These are phyloP conservation scores for Physcomitrellopsis africana DNA, from an alignment of 225 moss, liverwort and hornwort genomes.

Conservation along the genomic window DNA sequence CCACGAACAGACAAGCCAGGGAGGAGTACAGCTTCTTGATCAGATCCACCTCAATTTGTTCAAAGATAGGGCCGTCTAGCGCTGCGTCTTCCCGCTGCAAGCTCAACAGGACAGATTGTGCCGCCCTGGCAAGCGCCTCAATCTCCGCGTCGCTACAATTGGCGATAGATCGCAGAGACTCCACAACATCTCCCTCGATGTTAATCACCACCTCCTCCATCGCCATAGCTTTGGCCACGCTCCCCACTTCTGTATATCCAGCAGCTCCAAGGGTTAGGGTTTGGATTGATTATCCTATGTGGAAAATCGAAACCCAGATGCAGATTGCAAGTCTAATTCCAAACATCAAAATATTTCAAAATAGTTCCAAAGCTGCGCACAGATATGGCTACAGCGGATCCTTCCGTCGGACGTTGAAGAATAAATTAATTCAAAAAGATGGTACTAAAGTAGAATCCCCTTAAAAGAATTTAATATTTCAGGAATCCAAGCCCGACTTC, in stretches of 20 bases:
- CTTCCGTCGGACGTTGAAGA: too few relatives aligned
- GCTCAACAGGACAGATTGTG: slow-evolving; percentile 54
- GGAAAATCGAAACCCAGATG: neutral
- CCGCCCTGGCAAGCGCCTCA: slow-evolving; percentile 56
- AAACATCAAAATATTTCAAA: neutral
- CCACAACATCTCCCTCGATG: slow-evolving; percentile 59
- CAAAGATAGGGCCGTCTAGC: slow-evolving; percentile 59
- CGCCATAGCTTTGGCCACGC: slow-evolving; percentile 26
- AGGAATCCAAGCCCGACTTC: neutral
- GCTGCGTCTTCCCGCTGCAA: slow-evolving; percentile 68
- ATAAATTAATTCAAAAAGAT: neutral
- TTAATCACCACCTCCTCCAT: slow-evolving; percentile 30
- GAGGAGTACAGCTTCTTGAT: slow-evolving; percentile 74
- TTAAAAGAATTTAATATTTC: neutral
- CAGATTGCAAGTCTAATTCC: neutral
- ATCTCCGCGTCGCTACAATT: slow-evolving; percentile 44
- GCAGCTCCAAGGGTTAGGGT: slow-evolving; percentile 13
- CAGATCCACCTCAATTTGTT: slow-evolving; percentile 71
- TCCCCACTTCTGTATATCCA: neutral
- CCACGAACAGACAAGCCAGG: slow-evolving; percentile 71
- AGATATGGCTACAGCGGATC: neutral
- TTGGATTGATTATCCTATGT: neutral
- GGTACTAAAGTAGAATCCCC: neutral
- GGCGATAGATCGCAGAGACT: slow-evolving; percentile 44
- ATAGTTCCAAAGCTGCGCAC: neutral